These are phyloP conservation scores for Pilaira anomala DNA, from an alignment of 192 early-diverging fungal genomes.

Conservation along the genomic window DNA sequence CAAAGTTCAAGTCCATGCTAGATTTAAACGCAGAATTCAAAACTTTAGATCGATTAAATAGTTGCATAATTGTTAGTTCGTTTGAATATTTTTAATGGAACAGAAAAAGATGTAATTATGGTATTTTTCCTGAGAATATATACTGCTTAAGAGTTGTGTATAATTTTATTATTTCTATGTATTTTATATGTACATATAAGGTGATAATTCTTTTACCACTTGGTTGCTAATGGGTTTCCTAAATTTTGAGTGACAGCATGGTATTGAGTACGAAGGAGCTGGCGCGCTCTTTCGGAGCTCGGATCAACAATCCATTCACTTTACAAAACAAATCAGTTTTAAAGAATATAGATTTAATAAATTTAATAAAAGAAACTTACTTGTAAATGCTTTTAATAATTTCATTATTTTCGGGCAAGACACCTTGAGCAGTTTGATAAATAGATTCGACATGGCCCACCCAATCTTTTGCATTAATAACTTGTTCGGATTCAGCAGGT, in stretches of 20 bases:
- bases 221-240: constrained; percentile 74
- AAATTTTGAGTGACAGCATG: constrained; percentile 74
- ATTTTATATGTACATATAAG: too few species aligned
- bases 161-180: too few species aligned
- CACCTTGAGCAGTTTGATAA: constrained; percentile 55
- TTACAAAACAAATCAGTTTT: neutral
- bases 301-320: constrained; percentile 80
- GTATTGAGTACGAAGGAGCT: constrained; percentile 81
- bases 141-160: too few species aligned
- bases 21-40: too few species aligned
- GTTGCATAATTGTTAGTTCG: too few species aligned
- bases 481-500: constrained; percentile 49
- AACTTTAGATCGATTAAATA: too few species aligned
- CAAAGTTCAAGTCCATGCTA: too few species aligned
- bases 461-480: constrained; percentile 64
- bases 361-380: constrained; percentile 23
- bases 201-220: constrained; percentile 57
- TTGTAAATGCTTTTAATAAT: constrained; percentile 59
- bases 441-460: constrained; percentile 62
- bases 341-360: too few species aligned
- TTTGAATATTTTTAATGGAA: too few species aligned
- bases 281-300: constrained; percentile 56
- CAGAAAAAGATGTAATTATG: too few species aligned
- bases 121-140: too few species aligned
- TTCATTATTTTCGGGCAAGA: constrained; percentile 66